Evolutionary conservation across 495 filamentous ascomycete species (phyloP).

Genomic region (Aspergillus ellipticus): DNA sequence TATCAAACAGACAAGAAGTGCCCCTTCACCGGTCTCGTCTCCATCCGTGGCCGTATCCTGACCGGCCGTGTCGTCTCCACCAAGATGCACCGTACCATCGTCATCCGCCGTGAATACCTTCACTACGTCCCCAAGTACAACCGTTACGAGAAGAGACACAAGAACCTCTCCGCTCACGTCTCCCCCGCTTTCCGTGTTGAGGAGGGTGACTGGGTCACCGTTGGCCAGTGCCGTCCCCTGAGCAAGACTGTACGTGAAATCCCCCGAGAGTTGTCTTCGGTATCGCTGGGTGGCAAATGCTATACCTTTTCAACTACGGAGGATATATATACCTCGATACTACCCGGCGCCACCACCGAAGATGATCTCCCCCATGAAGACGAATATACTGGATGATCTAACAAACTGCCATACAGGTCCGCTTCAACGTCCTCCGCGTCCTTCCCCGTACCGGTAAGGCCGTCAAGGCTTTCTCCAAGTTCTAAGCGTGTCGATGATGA

Average conservation of each 20-base stretch:
- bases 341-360: background rate
- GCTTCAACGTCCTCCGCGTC: slow-evolving; percentile 98
- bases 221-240: slow-evolving; percentile 97
- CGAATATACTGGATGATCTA: slow-evolving; percentile 10
- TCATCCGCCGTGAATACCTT: slow-evolving; percentile 99
- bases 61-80: slow-evolving; percentile 98
- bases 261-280: background rate
- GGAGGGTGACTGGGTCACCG: slow-evolving; percentile 97
- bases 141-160: slow-evolving; percentile 99
- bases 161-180: slow-evolving; percentile 98
- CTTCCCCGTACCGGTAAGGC: slow-evolving; percentile 93
- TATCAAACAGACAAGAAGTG: slow-evolving; percentile 94
- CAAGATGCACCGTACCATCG: slow-evolving; percentile 98
- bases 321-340: background rate
- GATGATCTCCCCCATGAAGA: background rate
- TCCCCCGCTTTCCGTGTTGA: slow-evolving; percentile 99
- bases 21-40: slow-evolving; percentile 96
- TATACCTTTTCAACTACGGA: background rate
- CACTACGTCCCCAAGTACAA: slow-evolving; percentile 99
- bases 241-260: slow-evolving; percentile 87
- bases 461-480: slow-evolving; percentile 97
- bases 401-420: slow-evolving; percentile 58
- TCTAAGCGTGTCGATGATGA: slow-evolving; percentile 58
- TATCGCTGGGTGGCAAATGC: background rate
- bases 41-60: slow-evolving; percentile 99